These are phyloP conservation scores for Trichosporon sp. DNA, from an alignment of 1,284 basidiomycete genomes.

Conservation along the genomic window DNA sequence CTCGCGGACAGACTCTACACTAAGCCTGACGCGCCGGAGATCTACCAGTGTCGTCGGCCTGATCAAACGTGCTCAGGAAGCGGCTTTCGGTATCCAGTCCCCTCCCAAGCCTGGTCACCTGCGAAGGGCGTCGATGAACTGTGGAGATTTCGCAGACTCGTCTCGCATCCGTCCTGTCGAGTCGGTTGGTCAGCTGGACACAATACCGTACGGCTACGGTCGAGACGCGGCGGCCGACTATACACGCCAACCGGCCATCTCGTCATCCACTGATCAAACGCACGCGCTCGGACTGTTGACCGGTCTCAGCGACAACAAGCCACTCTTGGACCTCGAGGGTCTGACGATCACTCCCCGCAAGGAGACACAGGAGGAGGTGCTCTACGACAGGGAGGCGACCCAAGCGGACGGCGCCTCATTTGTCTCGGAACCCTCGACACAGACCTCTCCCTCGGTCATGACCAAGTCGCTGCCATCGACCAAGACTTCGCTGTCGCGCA, in stretches of 20 bases:
- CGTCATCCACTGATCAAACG: conserved; percentile 20
- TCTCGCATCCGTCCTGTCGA: conserved; percentile 26
- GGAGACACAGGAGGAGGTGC: conserved; percentile 20
- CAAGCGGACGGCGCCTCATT: conserved; percentile 32
- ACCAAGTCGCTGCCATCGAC: conserved; percentile 53
- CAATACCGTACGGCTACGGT: conserved; percentile 25
- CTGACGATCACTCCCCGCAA: conserved; percentile 18
- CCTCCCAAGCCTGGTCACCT: background rate
- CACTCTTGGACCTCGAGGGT: conserved; percentile 17
- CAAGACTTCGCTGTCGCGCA: conserved; percentile 54
- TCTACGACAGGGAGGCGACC: conserved; percentile 27
- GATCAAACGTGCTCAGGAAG: conserved; percentile 21
- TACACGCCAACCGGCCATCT: conserved; percentile 28
- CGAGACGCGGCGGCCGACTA: conserved; percentile 23
- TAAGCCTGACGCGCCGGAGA: conserved; percentile 24
- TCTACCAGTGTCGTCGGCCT: conserved; percentile 24
- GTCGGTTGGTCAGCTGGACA: conserved; percentile 21
- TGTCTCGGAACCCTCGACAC: conserved; percentile 28
- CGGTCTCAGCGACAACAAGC: conserved; percentile 18
- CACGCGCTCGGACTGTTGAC: conserved; percentile 12
- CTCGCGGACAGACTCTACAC: conserved; percentile 18
- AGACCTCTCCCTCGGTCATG: conserved; percentile 46
- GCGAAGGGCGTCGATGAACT: conserved; percentile 26
- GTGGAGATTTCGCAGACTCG: conserved; percentile 27
- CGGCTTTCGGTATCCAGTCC: conserved; percentile 11